Evolutionary conservation across 805 yeast species (phyloP), one percentile per base, ranked within the genome.

Genomic region (Candida krabiensis): DNA sequence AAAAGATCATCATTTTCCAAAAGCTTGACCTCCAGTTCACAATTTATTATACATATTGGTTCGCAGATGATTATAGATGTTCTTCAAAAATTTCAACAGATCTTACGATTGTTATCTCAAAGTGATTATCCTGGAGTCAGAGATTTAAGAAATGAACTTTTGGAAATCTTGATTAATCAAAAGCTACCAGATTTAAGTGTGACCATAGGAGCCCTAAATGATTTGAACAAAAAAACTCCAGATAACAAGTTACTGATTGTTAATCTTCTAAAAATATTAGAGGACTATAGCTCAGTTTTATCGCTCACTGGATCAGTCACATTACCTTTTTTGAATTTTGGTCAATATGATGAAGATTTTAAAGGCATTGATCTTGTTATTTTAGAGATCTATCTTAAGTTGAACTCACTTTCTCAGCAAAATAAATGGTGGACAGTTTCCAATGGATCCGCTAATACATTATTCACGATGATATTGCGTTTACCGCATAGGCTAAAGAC

Each of bases 381-480:
- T 19, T 61, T 84, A 29, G 83, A 82, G 46, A 70, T 71, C 31
- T 77, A 76, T 41, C 67, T 89, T 45, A 80, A 79, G 42, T 63
- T 83, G 9, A 86, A 79, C 46, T 76, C 80, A 15, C 66, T 47
- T 15, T 49, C 73, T 8, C 47, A 41, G 12, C 58, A 56, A 23
- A 70, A 79, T 22, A 86, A 81, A 60, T 90, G 96, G 96, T 89
- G 93, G 89, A 83, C 77, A 54, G 33, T 45, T 13, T 64, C 73
- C 19, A 43, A 70, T 2, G 67, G 65, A 5, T 53, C 62, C 1
- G 65, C 67, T 13, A 69, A 71, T 38, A 80, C 95, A 0, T 64
- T 86, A 30, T 88, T 87, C 59, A 79, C 90, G 0, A 74, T 78
- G 5, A 63, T 88, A 38, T 51, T 85, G 19, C 75, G 77, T 53